These are phyloP conservation scores for Trichoderma polysporum DNA, from an alignment of 2,329 filamentous ascomycete species.

Conservation along the genomic window DNA sequence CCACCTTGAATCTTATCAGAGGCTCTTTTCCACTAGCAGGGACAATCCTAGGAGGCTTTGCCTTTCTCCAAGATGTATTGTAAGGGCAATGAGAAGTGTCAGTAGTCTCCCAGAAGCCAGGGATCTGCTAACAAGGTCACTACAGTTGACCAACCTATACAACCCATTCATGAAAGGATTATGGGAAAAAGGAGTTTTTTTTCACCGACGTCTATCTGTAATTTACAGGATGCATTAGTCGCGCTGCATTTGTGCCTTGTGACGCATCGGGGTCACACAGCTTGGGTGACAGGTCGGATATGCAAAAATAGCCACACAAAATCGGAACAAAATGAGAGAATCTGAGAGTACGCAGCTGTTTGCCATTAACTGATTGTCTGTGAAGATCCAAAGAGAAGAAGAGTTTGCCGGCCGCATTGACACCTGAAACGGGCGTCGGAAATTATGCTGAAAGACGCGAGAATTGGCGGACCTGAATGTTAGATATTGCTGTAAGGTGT, in stretches of 20 bases:
- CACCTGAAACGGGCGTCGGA: not conserved
- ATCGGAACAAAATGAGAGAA: not conserved
- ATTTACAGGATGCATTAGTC: not conserved
- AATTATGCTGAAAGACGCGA: not conserved
- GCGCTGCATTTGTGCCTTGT: not conserved
- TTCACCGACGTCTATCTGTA: not conserved
- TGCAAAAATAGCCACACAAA: not conserved
- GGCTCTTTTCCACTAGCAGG: slow-evolving; percentile 35
- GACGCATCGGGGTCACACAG: not conserved
- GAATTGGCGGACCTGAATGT: not conserved
- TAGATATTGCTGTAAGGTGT: not conserved
- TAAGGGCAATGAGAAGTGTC: not conserved
- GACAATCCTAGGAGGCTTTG: slow-evolving; percentile 28
- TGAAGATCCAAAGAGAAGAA: not conserved
- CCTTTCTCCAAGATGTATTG: slow-evolving; percentile 22
- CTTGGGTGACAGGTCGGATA: not conserved
- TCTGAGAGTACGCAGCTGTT: not conserved
- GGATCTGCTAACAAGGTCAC: not conserved
- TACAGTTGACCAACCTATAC: not conserved
- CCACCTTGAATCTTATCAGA: slow-evolving; percentile 32
- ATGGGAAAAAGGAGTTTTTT: not conserved
- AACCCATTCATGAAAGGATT: too few relatives aligned
- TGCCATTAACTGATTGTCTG: not conserved
- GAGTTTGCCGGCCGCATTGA: not conserved
- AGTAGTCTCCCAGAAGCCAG: not conserved